Conservation (phyloP, 495 filamentous ascomycete genomes). For the Articulospora tetracladia region DNA sequence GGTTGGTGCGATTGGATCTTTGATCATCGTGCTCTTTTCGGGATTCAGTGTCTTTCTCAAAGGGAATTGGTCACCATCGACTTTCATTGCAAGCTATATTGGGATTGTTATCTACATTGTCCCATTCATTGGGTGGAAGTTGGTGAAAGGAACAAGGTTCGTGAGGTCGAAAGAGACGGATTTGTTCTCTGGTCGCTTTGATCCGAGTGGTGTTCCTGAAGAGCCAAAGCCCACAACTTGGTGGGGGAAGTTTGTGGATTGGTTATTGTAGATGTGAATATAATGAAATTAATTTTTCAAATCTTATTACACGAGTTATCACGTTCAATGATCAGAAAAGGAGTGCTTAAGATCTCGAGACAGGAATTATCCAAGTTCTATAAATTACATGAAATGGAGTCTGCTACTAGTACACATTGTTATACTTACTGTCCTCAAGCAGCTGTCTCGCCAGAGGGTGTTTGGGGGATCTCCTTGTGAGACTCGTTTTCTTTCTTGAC, state of each 20-base stretch:
- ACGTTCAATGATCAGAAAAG: no score
- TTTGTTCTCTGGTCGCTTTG: conserved; percentile 28
- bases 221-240: not conserved
- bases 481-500: not conserved
- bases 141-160: conserved; percentile 37
- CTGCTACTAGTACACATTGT: no score
- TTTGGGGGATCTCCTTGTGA: no score
- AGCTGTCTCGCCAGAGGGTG: no score
- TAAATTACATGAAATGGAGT: no score
- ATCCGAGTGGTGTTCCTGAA: conserved; percentile 19
- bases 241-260: not conserved
- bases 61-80: conserved; percentile 36
- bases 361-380: no score
- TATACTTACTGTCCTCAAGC: no score
- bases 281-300: no score
- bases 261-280: not conserved
- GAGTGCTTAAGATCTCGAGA: no score
- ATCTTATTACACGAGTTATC: no score
- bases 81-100: conserved; percentile 56
- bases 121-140: conserved; percentile 54
- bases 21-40: conserved; percentile 43
- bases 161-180: conserved; percentile 14
- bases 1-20: conserved; percentile 46
- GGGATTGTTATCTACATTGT: conserved; percentile 53
- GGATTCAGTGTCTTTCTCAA: conserved; percentile 39